Evolutionary conservation across 2,329 filamentous ascomycete genomes (phyloP), one percentile per base, ranked within the genome.

Genomic region (Rutstroemia sp.): DNA sequence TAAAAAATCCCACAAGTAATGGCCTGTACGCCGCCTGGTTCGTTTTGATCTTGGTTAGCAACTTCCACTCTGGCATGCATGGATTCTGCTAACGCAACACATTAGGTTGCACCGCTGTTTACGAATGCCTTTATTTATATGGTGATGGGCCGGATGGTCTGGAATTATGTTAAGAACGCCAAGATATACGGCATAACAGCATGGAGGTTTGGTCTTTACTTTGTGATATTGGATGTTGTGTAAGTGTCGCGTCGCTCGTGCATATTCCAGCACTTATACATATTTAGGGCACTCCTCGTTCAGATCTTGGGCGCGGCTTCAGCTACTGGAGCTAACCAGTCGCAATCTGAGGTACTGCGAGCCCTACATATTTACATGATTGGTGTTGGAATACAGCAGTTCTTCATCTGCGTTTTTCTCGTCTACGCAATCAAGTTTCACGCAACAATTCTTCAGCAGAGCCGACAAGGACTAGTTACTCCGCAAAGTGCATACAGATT

Each of bases 281-380:
- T 37, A 23, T 27, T 38, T 25, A 67, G 65, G 30, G 63, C 65
- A n/a, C 58, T 66, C 23, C 42, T 65, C 16, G 47, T 64, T 27
- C 62, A 64, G 39, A 42, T 58, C 37, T 51, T 25, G 39, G 62
- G 62, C 19, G 62, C 62, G 19, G 48, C 60, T 12, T 54, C 57
- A 71, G 39, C 72, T 71, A 62, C 68, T 3, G 72, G 72, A 0
- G 71, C 70, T 0, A 66, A 64, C 18, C 66, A 68, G 62, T 25
- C 60, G 61, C 64, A 5, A 58, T 62, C 5, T 66, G 68, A 5
- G n/a, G 30, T 61, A 42, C 23, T 59, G 21, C 3, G 18, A 21
- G 50, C n/a, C 21, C 25, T 61, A n/a, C 57, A 65, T 45, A 61
- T 65, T 10, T 65, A 65, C 27, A 64, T 63, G 60, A 59, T 52